phyloP scores from a whole-genome alignment of 306 rosid species.

The Castanospermum australe region DNA sequence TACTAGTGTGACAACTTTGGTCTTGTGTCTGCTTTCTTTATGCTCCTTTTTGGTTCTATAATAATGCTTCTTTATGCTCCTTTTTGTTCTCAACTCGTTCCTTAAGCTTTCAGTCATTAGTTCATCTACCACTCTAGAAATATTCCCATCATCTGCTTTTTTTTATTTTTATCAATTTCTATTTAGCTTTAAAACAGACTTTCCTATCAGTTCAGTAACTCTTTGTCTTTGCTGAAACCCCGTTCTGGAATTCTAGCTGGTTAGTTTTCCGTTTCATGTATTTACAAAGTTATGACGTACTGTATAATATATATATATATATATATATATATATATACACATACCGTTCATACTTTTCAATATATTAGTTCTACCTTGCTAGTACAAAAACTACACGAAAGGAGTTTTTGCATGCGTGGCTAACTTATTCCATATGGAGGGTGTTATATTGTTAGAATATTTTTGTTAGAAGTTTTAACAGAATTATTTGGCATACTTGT shows the following conservation, averaged over 20 bases:
- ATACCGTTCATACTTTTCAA: too few relatives aligned
- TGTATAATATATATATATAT: too few relatives aligned
- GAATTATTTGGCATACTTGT: too few relatives aligned
- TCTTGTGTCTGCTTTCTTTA: neutral
- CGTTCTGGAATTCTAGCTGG: neutral
- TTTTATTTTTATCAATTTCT: neutral
- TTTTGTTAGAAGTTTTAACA: too few relatives aligned
- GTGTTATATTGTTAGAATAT: too few relatives aligned
- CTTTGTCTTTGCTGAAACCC: neutral
- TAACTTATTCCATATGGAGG: too few relatives aligned
- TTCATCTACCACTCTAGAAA: neutral
- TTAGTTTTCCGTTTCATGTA: neutral
- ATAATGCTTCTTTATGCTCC: neutral
- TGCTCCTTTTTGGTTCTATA: neutral
- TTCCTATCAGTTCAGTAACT: neutral
- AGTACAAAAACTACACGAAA: too few relatives aligned
- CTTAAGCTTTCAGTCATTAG: conserved; percentile 7
- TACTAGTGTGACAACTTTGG: neutral
- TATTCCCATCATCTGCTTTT: neutral
- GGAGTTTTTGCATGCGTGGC: neutral
- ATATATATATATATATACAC: neutral
- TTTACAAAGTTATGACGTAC: neutral
- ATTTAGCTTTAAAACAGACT: neutral
- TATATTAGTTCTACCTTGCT: too few relatives aligned
- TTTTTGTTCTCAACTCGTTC: neutral